Evolutionary conservation across 2,329 filamentous ascomycete species (phyloP).

Genomic region (Xylariaceae sp.): DNA sequence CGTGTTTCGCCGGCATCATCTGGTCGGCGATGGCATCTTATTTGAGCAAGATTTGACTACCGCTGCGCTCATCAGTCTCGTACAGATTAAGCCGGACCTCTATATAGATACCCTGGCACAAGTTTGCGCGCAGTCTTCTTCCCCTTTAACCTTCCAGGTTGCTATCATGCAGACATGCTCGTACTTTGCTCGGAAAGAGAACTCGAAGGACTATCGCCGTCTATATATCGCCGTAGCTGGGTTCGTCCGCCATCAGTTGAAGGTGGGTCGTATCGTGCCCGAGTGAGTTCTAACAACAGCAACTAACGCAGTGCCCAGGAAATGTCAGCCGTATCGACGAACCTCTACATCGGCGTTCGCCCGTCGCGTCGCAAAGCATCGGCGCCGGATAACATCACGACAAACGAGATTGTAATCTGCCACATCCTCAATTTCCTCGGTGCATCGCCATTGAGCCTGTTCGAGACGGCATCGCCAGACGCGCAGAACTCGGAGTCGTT

Average conservation of each 20-base stretch:
- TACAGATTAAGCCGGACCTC: constrained; percentile 57
- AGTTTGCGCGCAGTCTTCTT: constrained; percentile 52
- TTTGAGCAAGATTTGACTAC: constrained; percentile 64
- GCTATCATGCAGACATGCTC: constrained; percentile 59
- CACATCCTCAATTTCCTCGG: constrained; percentile 56
- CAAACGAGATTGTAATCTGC: constrained; percentile 43
- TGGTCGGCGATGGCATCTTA: constrained; percentile 43
- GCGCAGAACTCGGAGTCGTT: constrained; percentile 36
- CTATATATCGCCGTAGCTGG: constrained; percentile 53
- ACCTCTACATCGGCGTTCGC: constrained; percentile 39
- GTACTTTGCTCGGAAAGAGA: constrained; percentile 54
- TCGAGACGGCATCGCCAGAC: constrained; percentile 39
- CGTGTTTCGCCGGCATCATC: constrained; percentile 53
- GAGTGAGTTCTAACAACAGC: constrained; percentile 5
- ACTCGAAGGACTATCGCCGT: constrained; percentile 47
- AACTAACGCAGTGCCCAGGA: constrained; percentile 30
- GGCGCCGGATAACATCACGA: constrained; percentile 36
- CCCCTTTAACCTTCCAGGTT: constrained; percentile 58
- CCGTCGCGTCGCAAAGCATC: constrained; percentile 39
- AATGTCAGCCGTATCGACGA: constrained; percentile 38
- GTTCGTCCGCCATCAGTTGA: constrained; percentile 54
- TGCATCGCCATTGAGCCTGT: constrained; percentile 48
- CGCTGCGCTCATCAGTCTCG: constrained; percentile 61
- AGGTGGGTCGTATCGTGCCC: constrained; percentile 40
- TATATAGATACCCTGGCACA: constrained; percentile 55